Evolutionary conservation across 768 basidiomycete genomes (phyloP).

Genomic region (Sporobolomyces phaffii): DNA sequence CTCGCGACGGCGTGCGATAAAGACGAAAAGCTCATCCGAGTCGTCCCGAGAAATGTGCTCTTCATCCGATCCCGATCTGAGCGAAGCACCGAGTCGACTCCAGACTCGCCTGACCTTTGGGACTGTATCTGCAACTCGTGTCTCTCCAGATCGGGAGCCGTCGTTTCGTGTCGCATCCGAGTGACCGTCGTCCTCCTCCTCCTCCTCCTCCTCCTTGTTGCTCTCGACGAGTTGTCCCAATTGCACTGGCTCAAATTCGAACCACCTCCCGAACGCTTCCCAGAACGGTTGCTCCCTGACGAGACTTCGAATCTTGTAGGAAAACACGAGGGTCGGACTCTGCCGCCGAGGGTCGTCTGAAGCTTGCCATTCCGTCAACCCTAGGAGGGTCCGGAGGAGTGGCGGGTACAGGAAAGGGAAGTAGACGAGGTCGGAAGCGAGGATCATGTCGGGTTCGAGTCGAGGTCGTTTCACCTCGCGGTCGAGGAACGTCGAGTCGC

Average conservation of each 20-base stretch:
- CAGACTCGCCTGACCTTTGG: slow-evolving; percentile 5
- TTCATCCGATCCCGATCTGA: neutral
- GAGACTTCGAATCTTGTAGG: slow-evolving; percentile 64
- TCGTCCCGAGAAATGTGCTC: no score
- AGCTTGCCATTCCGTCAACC: slow-evolving; percentile 57
- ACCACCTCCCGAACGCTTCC: slow-evolving; percentile 62
- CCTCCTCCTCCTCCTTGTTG: neutral
- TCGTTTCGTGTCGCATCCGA: neutral
- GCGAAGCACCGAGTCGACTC: slow-evolving; percentile 29
- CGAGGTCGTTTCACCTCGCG: slow-evolving; percentile 45
- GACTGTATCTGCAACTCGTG: neutral
- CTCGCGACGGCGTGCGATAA: slow-evolving; percentile 57
- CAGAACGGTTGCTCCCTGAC: slow-evolving; percentile 69
- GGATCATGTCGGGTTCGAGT: neutral
- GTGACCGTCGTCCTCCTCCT: neutral
- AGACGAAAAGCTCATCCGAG: slow-evolving; percentile 53
- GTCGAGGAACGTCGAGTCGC: slow-evolving; percentile 50
- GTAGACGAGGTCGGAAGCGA: slow-evolving; percentile 59
- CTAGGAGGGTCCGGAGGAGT: slow-evolving; percentile 65
- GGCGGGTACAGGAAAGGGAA: slow-evolving; percentile 75
- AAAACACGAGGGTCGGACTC: slow-evolving; percentile 21
- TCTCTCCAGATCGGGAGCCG: neutral
- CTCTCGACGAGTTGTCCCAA: neutral
- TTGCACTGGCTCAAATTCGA: slow-evolving; percentile 45
- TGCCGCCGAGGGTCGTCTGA: slow-evolving; percentile 45